Evolutionary conservation across 2,329 filamentous ascomycete species (phyloP).

Genomic region (Pezizomycotina sp.): DNA sequence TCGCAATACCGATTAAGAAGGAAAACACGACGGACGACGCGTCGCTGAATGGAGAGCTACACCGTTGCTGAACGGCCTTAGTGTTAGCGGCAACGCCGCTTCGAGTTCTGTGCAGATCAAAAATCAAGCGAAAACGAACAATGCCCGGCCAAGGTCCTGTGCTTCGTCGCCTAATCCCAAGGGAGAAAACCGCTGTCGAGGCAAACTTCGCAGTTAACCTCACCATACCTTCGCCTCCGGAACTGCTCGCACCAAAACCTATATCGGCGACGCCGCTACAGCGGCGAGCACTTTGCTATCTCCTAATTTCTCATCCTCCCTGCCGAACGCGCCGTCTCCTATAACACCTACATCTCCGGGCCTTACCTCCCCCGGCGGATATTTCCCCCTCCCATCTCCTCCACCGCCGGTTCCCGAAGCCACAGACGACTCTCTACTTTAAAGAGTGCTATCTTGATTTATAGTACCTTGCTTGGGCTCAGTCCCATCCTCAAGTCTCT

Average conservation of each 20-base stretch:
- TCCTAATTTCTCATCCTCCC: conserved; percentile 13
- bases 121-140: conserved; percentile 2
- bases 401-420: conserved; percentile 32
- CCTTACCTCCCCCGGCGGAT: conserved; percentile 27
- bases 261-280: no score
- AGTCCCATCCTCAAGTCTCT: conserved; percentile 92
- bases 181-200: conserved; percentile 22
- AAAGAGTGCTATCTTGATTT: conserved; percentile 85
- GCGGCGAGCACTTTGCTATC: conserved; percentile 35
- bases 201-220: conserved; percentile 37
- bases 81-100: no score
- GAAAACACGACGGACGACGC: not conserved
- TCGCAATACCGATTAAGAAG: not conserved
- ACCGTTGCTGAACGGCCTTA: not conserved
- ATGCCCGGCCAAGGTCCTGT: conserved; percentile 5
- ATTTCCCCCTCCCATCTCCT: conserved; percentile 32
- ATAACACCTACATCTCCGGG: conserved; percentile 28
- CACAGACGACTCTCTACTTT: conserved; percentile 58
- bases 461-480: conserved; percentile 76
- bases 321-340: conserved; percentile 23
- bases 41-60: not conserved
- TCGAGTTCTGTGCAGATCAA: conserved; percentile 20
- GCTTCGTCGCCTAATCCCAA: conserved; percentile 15
- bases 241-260: no score
- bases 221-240: no score